Evolutionary conservation across 2,329 filamentous ascomycete genomes (phyloP).

Genomic region (Curvularia hawaiiensis): DNA sequence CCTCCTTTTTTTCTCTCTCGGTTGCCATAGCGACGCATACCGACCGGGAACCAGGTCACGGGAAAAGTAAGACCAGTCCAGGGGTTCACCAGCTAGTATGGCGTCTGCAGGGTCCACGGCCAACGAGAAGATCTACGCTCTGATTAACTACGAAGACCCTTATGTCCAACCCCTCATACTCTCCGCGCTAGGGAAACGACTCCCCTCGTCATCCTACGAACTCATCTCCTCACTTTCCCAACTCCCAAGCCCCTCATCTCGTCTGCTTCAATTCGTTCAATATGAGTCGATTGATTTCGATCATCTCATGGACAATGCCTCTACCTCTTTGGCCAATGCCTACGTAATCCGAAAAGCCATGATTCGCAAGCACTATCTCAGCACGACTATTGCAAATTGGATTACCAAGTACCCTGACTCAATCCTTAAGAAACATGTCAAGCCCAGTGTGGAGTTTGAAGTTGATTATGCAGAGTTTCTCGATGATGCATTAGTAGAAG

Average conservation of each 20-base stretch:
- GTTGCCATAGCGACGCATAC: conserved; percentile 2
- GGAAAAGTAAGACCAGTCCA: background rate
- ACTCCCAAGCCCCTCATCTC: conserved; percentile 53
- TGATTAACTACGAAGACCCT: conserved; percentile 82
- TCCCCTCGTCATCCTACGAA: conserved; percentile 62
- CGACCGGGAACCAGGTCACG: background rate
- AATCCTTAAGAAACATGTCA: conserved; percentile 71
- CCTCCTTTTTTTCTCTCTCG: background rate
- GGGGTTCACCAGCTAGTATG: conserved; percentile 16
- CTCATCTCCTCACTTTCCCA: conserved; percentile 59
- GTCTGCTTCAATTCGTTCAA: conserved; percentile 76
- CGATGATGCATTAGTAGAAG: conserved; percentile 89
- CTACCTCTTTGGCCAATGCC: conserved; percentile 75
- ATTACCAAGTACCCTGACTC: conserved; percentile 79
- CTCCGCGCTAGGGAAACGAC: conserved; percentile 67
- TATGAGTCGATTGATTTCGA: conserved; percentile 92
- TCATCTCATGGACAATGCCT: conserved; percentile 66
- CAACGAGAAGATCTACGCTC: conserved; percentile 62
- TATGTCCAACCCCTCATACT: conserved; percentile 90
- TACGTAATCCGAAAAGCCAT: conserved; percentile 96
- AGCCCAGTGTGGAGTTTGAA: conserved; percentile 84
- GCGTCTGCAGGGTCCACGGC: conserved; percentile 1
- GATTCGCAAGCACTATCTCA: conserved; percentile 94
- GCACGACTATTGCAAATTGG: conserved; percentile 83
- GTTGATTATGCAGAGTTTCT: conserved; percentile 96